Base-by-base conservation (phyloP, 805 yeast genomes). In the Metschnikowia cerradonensis region DNA sequence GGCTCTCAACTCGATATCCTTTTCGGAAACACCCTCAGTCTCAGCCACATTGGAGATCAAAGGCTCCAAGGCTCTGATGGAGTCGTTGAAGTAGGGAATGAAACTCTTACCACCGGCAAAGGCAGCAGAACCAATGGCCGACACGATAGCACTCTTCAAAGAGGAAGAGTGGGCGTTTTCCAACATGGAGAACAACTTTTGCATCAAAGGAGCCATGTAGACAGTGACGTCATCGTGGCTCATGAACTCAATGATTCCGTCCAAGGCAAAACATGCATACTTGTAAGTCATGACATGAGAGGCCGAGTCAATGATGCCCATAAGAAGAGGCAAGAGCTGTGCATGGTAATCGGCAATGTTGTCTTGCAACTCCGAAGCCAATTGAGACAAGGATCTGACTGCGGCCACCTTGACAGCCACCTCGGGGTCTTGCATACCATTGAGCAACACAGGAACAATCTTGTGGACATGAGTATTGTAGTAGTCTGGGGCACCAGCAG, bases 61-160 rank as follows among this genome's bases (percentile, higher is more conserved):
- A 54, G 90, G 90, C 70, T 89, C 94, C 61, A 94, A 78, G 56
- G 79, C 81, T 66, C 84, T 83, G 60, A 92, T 82, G 47, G 97
- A 87, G 56, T 83, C 80, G 64, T 83, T 81, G 70, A 92, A 92
- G 75, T 80, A 94, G 53, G 98, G 97, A 53, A 79, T 75, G 71
- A 88, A 94, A 37, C 87, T 79, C 61, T 84, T 84, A 70, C 97
- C 97, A 41, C 96, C 83, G 51, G 98, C 96, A 65, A 86, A 90
- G 30, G 99, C 98, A 52, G 96, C 89, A 37, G 98, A 91, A 50
- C 98, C 98, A 67, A 94, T 88, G 37, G 97, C 97, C 48, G 96
- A 88, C 52, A 94, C 97, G 64, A 88, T 84, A 53, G 89, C 88
- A 45, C 88, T 73, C 67, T 83, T 86, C 64, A 88, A 76, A 14